Evolutionary conservation across 306 rosid genomes (phyloP).

Genomic region (Fagus crenata): DNA sequence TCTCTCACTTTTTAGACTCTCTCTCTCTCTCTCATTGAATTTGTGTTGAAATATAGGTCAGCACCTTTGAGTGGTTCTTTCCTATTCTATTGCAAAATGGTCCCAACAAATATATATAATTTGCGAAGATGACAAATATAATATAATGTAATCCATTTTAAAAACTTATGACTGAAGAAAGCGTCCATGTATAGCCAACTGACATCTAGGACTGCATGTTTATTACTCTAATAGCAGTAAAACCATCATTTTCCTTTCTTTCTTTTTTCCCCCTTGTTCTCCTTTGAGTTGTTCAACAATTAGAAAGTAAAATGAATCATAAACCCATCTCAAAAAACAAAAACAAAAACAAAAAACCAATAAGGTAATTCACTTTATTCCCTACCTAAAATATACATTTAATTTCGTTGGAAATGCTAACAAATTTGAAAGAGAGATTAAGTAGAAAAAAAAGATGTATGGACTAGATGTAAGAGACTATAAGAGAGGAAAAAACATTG

Average conservation of each 20-base stretch:
- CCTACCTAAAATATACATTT: no score
- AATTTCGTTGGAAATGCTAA: neutral
- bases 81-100: slow-evolving; percentile 26
- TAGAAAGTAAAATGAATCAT: no score
- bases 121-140: slow-evolving; percentile 41
- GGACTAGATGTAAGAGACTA: neutral
- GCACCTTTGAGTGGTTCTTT: neutral
- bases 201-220: slow-evolving; percentile 24
- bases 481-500: no score
- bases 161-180: slow-evolving; percentile 6
- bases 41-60: neutral
- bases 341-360: no score
- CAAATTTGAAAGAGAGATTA: neutral
- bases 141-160: slow-evolving; percentile 28
- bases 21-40: slow-evolving; percentile 19
- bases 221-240: slow-evolving; percentile 23
- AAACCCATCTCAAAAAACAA: no score
- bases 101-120: slow-evolving; percentile 25
- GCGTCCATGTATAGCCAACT: slow-evolving; percentile 21
- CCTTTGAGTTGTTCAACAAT: no score
- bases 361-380: no score
- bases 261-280: no score
- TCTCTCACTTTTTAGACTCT: neutral
- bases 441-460: neutral
- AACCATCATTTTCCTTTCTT: neutral